A percentile compares a stretch with the other conserved stretches of the same genome.
Evolutionary conservation across 2,329 filamentous ascomycete species (phyloP).

Genomic region (Incumbomyces delicatus): DNA sequence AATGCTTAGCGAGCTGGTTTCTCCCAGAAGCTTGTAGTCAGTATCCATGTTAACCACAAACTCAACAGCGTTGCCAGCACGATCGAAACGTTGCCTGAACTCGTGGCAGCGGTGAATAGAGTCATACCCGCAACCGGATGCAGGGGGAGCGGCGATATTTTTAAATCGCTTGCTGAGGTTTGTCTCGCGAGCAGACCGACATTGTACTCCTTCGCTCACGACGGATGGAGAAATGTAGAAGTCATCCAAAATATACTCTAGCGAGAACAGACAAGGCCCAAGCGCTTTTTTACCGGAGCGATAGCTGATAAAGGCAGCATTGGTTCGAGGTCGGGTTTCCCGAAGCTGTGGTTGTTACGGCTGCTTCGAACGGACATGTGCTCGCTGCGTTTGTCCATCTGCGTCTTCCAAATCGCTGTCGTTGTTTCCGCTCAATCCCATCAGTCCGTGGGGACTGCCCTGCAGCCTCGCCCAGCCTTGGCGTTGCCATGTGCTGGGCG

Average conservation of each 20-base stretch:
- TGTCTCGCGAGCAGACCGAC: conserved; percentile 26
- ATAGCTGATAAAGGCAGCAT: too few relatives aligned
- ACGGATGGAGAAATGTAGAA: conserved; percentile 27
- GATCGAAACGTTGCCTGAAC: conserved; percentile 26
- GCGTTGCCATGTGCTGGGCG: too few relatives aligned
- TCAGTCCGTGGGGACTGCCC: too few relatives aligned
- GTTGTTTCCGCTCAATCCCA: too few relatives aligned
- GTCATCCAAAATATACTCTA: conserved; percentile 25
- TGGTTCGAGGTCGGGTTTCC: too few relatives aligned
- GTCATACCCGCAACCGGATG: conserved; percentile 30
- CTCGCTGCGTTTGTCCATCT: too few relatives aligned
- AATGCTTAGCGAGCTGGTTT: too few relatives aligned
- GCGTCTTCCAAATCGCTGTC: too few relatives aligned
- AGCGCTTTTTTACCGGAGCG: conserved; percentile 19
- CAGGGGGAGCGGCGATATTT: conserved; percentile 28
- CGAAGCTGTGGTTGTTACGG: conserved; percentile 7
- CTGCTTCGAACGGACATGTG: too few relatives aligned
- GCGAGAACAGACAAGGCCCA: conserved; percentile 12
- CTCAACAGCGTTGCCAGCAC: conserved; percentile 30
- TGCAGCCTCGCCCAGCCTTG: too few relatives aligned
- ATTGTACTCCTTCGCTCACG: conserved; percentile 26
- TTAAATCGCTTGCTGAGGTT: conserved; percentile 26
- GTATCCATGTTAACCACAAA: conserved; percentile 31
- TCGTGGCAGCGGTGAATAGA: conserved; percentile 21
- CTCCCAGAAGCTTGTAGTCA: conserved; percentile 32